These are phyloP conservation scores for Corchorus olitorius DNA, from an alignment of 345 rosid species.

Conservation along the genomic window DNA sequence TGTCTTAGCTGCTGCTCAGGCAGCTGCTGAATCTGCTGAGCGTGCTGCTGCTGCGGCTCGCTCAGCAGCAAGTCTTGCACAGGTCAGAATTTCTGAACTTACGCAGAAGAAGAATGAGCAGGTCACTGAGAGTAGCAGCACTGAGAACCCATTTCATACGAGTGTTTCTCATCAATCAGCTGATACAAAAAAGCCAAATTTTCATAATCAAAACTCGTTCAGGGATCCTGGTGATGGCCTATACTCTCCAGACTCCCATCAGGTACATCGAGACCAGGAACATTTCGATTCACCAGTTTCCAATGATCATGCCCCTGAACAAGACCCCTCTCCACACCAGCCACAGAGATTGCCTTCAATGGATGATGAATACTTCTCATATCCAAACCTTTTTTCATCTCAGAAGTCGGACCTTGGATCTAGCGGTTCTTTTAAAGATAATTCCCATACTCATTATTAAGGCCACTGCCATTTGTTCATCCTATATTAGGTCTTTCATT, in stretches of 20 bases:
- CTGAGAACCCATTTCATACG: conserved; percentile 67
- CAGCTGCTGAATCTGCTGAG: conserved; percentile 93
- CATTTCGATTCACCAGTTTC: conserved; percentile 36
- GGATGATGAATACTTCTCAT: conserved; percentile 87
- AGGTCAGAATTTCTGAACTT: conserved; percentile 71
- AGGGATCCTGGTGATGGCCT: conserved; percentile 16
- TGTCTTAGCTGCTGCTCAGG: conserved; percentile 81
- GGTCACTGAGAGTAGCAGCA: conserved; percentile 32
- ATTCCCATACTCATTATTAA: conserved; percentile 30
- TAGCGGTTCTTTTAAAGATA: conserved; percentile 29
- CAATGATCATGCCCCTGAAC: conserved; percentile 21
- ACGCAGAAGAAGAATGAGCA: conserved; percentile 52
- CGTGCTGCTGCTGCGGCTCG: conserved; percentile 90
- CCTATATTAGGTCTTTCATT: background rate
- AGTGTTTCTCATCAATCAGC: conserved; percentile 37
- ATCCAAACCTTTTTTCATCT: conserved; percentile 70
- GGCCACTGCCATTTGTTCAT: background rate
- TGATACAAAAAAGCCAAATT: conserved; percentile 30
- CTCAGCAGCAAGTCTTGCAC: conserved; percentile 91
- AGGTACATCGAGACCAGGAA: conserved; percentile 12
- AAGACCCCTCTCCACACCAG: conserved; percentile 43
- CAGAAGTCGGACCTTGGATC: conserved; percentile 41
- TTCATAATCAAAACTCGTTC: conserved; percentile 45
- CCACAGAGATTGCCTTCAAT: conserved; percentile 64
- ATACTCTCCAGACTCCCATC: conserved; percentile 8